phyloP scores from a whole-genome alignment of 2,329 filamentous ascomycete species.

The Metarhizium sp. region DNA sequence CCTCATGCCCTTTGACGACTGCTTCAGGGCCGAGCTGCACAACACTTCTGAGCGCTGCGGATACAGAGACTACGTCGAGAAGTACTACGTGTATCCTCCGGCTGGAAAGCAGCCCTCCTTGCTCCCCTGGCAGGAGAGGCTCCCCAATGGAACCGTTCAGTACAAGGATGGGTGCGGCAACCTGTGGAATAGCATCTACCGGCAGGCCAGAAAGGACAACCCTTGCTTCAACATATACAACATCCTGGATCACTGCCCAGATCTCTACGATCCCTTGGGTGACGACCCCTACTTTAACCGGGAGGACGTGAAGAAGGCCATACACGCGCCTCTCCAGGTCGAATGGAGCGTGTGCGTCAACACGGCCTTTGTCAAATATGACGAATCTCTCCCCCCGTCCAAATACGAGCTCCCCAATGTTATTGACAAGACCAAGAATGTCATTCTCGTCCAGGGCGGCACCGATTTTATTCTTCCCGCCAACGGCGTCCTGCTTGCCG shows the following conservation, averaged over 20 bases:
- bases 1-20: slow-evolving; percentile 56
- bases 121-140: slow-evolving; percentile 31
- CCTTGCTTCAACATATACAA: slow-evolving; percentile 76
- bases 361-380: slow-evolving; percentile 11
- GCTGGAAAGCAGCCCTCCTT: slow-evolving; percentile 45
- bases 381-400: slow-evolving; percentile 32
- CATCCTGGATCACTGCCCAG: slow-evolving; percentile 61
- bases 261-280: slow-evolving; percentile 59
- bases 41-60: slow-evolving; percentile 47
- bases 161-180: slow-evolving; percentile 41
- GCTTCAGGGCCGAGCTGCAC: slow-evolving; percentile 42
- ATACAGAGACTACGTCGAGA: slow-evolving; percentile 48
- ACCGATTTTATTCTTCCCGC: slow-evolving; percentile 59
- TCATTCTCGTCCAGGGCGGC: slow-evolving; percentile 63
- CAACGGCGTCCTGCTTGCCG: slow-evolving; percentile 60
- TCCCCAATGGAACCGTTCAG: slow-evolving; percentile 17
- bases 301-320: slow-evolving; percentile 56
- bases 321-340: slow-evolving; percentile 47
- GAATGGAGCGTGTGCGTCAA: slow-evolving; percentile 9
- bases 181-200: slow-evolving; percentile 45
- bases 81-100: slow-evolving; percentile 61
- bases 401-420: slow-evolving; percentile 56
- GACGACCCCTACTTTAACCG: slow-evolving; percentile 71
- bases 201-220: slow-evolving; percentile 49
- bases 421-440: slow-evolving; percentile 63